Evolutionary conservation across 768 basidiomycete species (phyloP).

Genomic region (Leccinum broughii): DNA sequence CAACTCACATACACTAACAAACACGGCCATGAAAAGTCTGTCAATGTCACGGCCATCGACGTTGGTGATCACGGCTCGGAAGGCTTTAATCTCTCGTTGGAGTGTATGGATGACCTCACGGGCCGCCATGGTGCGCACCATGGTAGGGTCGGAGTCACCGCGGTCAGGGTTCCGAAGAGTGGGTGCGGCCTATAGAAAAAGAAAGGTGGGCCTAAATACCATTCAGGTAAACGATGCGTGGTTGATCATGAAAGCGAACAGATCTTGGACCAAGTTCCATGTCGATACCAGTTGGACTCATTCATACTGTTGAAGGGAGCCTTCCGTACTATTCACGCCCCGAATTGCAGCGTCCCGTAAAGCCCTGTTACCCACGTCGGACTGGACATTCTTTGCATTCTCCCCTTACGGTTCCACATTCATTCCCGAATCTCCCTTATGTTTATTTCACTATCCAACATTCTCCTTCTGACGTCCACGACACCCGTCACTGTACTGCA

Average conservation of each 20-base stretch:
- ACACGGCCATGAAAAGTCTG: slow-evolving; percentile 32
- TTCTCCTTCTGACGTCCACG: background rate
- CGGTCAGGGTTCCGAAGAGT: slow-evolving; percentile 15
- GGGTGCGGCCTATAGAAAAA: slow-evolving; percentile 15
- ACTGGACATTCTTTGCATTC: background rate
- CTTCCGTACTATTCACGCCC: too few relatives aligned
- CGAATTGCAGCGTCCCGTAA: too few relatives aligned
- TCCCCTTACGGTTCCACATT: background rate
- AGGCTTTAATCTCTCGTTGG: slow-evolving; percentile 39
- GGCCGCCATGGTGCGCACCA: slow-evolving; percentile 23
- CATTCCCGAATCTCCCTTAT: background rate
- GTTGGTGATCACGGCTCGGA: slow-evolving; percentile 28
- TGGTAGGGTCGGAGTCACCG: slow-evolving; percentile 28
- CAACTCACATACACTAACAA: slow-evolving; percentile 44
- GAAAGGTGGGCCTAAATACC: background rate
- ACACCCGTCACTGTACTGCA: background rate
- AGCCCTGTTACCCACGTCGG: background rate
- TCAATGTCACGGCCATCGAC: slow-evolving; percentile 57
- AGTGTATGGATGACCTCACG: slow-evolving; percentile 39
- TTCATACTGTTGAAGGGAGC: too few relatives aligned
- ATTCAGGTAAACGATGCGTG: background rate
- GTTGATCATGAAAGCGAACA: background rate
- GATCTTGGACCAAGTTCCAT: background rate
- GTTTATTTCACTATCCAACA: background rate
- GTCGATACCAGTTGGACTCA: background rate